Evolutionary conservation across 306 rosid species (phyloP), one percentile per base, ranked within the genome.

Genomic region (Hylodesmum podocarpum): DNA sequence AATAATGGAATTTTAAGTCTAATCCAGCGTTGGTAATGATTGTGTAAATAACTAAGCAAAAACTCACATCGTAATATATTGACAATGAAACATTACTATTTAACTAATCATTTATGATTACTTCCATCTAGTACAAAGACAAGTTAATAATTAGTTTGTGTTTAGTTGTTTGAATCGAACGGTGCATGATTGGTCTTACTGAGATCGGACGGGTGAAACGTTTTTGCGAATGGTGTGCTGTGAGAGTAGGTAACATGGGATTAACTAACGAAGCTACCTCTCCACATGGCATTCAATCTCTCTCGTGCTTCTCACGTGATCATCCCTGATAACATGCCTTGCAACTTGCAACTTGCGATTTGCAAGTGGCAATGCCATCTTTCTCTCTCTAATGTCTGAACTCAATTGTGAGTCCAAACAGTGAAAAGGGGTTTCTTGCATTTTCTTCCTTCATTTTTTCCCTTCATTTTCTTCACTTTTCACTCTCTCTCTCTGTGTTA

Each of bases 301-400:
- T 50, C 84, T 69, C 70, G 81, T 78, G 80, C 5, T 21, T 51
- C 4, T 21, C 88, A 86, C 85, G 90, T 84, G 90, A 80, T 64
- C 83, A 1, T 64, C 85, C 68, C 82, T 72, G 78, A 76, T 80
- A 37, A 72, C 7, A 47, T 43, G 28, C 10, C 22, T 29, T 47
- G 46, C 73, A 65, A 12, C 10, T 9, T 5, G 58, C 66, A 58
- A 58, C 39, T 58, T 61, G 34, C 76, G 43, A 22, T 55, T n/a
- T n/a, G n/a, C 66, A 58, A 58, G 66, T 58, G 66, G 34, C 76
- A 55, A 22, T 55, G 36, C 70, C 78, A 21, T 16, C 41, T 59
- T 7, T 47, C 40, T 71, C 37, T 53, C 51, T 57, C 78, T 73
- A 18, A 58, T 22, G 5, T 43, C 82, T 83, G 80, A 69, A 58